Base-by-base conservation (phyloP, 495 filamentous ascomycete species). In the Xylaria castorea region DNA sequence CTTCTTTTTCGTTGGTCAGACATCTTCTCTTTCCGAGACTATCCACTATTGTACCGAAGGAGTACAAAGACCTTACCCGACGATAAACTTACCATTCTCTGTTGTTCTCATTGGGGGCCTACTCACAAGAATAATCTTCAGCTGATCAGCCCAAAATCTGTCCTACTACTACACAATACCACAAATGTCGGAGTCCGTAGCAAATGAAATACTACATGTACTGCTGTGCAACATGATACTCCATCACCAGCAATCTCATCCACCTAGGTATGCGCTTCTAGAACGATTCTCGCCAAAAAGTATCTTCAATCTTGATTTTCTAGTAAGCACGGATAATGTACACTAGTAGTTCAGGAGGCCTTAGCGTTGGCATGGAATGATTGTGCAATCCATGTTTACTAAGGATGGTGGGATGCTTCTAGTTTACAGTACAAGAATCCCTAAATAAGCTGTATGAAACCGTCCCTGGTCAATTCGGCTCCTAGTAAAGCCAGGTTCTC, bases 1-100 rank as follows among this genome's bases (percentile, higher is more conserved):
- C 27, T 66, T 51, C 46, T 34, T 55, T 68, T 68, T 30, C 50
- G 20, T 68, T 57, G 18, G 18, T 44, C 50, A 9, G 65, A 66
- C 12, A 34, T 46, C 16, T n/a, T n/a, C 20, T 18, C 50, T 50
- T 50, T 34, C 64, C 44, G 42, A 50, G 42, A 48, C 42, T 34
- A 66, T 46, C 61, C 61, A 44, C 61, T 44, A 42, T 64, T 18
- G 34, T 4, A 38, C 32, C 58, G 58, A 64, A 64, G 36, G 36
- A 40, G 36, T 42, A 38, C 34, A 40, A 40, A 25, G 3, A 36
- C 22, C 12, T 32, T 30, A 27, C 53, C 53, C 53, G 53, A 57
- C 53, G 4, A 16, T 48, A 14, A 42, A 44, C 46, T 32, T 48
- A 0, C 2, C 34, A 22, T 66, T 48, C 16, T 48, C 34, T 66